Evolutionary conservation across 108 stramenopile species (phyloP), one percentile per base, ranked within the genome.

Genomic region (Nitzschia putrida): DNA sequence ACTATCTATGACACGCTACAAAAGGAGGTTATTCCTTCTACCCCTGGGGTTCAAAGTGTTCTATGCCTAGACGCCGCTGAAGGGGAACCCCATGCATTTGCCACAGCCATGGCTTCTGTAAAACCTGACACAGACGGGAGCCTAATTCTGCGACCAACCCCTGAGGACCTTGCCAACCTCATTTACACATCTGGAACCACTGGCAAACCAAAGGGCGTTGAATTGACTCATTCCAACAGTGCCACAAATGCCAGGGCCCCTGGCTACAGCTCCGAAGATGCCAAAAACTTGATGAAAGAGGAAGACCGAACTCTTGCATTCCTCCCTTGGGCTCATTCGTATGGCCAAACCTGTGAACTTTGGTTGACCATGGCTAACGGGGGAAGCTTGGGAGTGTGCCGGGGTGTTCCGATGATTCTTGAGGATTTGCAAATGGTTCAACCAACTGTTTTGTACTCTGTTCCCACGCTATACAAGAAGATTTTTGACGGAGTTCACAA

Each of bases 181-280:
- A 97, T 98, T 64, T 98, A 98, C 82, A 98, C 98, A 0, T 85
- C 82, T 42, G 98, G 98, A 5, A 98, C 98, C 0, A 98, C 98
- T 12, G 95, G 96, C 16, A 88, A 70, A 16, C 76, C 76, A 3
- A 77, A 77, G 50, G 69, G 69, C 18, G 97, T 98, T 16, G 92
- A 95, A 69, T 78, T 98, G 44, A 89, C 92, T 10, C 96, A 98
- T 78, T 54, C 68, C 41, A 97, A 97, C 81, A 85, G 87, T 64
- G 75, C 85, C 7, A 84, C 87, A 39, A 97, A 96, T 68, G 85
- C 95, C 57, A 80, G 81, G 45, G 85, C 82, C 9, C 94, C 88
- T 2, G 73, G 81, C 10, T 56, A 95, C 26, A 72, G 82, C 23
- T 74, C 94, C 76, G 81, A 85, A 22, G 72, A 90, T 70, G 81